Evolutionary conservation across 176 grass and related monocot genomes (phyloP).

Genomic region (Panicum miliaceum): DNA sequence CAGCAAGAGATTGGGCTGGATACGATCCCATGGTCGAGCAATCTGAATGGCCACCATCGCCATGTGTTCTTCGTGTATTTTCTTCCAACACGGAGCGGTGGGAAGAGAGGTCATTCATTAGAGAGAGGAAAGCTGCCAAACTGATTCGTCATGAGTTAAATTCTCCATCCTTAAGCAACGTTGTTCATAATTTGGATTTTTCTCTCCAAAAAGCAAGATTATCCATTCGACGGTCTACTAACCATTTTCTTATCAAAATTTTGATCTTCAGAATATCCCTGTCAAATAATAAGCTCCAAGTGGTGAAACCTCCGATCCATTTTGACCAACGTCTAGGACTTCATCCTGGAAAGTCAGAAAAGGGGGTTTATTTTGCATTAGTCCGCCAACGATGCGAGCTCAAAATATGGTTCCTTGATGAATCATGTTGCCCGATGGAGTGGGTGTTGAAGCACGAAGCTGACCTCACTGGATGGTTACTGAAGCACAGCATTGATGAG

Average conservation of each 20-base stretch:
- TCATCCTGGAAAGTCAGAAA: not conserved
- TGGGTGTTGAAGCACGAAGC: conserved; percentile 5
- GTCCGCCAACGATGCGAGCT: not conserved
- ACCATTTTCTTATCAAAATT: no score
- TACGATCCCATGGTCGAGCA: not conserved
- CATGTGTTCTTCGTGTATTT: not conserved
- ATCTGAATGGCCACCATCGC: not conserved
- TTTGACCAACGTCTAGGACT: no score
- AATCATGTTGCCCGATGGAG: not conserved
- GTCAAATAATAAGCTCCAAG: no score
- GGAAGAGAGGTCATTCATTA: not conserved
- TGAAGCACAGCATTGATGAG: not conserved
- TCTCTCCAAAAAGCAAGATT: no score
- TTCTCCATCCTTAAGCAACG: no score
- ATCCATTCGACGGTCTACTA: no score
- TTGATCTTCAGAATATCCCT: no score
- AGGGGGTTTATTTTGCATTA: not conserved
- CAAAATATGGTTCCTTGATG: not conserved
- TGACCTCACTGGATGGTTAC: not conserved
- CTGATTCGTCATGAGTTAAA: no score
- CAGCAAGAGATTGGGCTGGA: not conserved
- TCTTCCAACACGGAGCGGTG: not conserved
- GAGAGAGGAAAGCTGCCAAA: not conserved
- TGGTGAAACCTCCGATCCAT: no score
- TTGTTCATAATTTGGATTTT: no score